A percentile compares a stretch with the other conserved stretches of the same genome.
Conservation (phyloP, 208 protist species). For the Tritrichomonas musculus region DNA sequence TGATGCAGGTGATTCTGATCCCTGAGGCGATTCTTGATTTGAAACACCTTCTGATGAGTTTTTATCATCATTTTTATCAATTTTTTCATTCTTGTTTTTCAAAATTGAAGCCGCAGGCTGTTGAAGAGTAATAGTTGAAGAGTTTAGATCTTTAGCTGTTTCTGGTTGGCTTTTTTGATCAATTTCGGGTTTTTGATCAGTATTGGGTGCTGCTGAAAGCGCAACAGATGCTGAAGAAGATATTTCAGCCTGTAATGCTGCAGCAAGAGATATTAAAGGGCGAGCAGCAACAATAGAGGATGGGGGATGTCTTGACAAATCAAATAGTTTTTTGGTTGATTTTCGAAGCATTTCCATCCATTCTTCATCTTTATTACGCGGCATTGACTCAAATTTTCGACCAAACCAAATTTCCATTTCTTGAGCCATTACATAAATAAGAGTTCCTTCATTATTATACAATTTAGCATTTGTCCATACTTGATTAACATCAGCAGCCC, state of each 20-base stretch:
- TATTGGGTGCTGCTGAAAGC: too few species aligned
- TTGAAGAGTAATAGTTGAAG: too few species aligned
- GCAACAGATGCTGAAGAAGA: neutral
- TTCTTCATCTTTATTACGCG: neutral
- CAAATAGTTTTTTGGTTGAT: neutral
- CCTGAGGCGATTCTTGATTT: too few species aligned
- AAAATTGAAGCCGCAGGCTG: too few species aligned
- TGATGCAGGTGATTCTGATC: too few species aligned
- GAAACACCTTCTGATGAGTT: too few species aligned
- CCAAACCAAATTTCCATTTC: conserved; percentile 7
- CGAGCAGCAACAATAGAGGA: neutral
- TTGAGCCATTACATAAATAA: conserved; percentile 3
- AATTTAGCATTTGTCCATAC: neutral
- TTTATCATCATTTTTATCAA: too few species aligned
- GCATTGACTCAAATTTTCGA: neutral
- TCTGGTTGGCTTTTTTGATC: too few species aligned
- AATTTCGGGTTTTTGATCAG: too few species aligned
- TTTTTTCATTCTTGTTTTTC: too few species aligned
- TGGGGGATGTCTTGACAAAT: neutral
- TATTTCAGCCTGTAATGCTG: neutral
- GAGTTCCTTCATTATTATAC: conserved; percentile 26
- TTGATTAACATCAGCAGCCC: neutral
- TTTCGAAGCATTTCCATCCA: neutral
- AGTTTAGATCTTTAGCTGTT: too few species aligned
- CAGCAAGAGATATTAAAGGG: neutral